Evolutionary conservation across 768 basidiomycete genomes (phyloP).

Genomic region (Boletus sp.): DNA sequence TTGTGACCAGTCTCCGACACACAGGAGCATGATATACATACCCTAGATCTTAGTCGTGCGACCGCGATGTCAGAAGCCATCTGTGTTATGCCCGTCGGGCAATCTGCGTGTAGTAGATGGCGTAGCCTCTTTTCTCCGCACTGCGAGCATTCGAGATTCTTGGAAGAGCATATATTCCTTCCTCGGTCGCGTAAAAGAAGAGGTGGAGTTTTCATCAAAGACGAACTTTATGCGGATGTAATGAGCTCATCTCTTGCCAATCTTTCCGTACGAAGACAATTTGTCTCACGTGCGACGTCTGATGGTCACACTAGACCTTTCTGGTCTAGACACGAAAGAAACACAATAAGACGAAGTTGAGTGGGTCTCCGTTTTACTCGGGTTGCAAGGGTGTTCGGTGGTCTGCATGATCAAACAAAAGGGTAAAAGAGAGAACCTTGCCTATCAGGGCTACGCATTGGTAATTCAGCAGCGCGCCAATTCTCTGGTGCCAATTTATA

Average conservation of each 20-base stretch:
- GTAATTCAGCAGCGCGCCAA: neutral
- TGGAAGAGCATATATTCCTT: neutral
- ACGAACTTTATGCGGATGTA: constrained; percentile 10
- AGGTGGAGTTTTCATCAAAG: neutral
- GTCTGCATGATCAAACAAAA: neutral
- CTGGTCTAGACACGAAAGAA: neutral
- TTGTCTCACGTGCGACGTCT: neutral
- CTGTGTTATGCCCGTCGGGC: neutral
- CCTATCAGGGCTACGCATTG: neutral
- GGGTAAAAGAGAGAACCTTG: neutral
- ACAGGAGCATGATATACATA: too few species aligned
- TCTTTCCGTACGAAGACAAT: neutral
- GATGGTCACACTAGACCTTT: neutral
- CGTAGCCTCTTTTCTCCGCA: neutral
- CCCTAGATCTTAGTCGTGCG: too few species aligned
- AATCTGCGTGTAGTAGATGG: too few species aligned
- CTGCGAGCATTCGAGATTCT: neutral
- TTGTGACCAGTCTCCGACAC: neutral
- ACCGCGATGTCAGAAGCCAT: too few species aligned
- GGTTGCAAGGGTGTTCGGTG: neutral
- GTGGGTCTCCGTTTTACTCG: neutral
- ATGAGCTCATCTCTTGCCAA: neutral
- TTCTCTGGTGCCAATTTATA: neutral
- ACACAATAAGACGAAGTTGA: neutral
- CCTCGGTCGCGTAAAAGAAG: neutral